Conservation (phyloP, 495 filamentous ascomycete species). For the Jackrogersella minutella region DNA sequence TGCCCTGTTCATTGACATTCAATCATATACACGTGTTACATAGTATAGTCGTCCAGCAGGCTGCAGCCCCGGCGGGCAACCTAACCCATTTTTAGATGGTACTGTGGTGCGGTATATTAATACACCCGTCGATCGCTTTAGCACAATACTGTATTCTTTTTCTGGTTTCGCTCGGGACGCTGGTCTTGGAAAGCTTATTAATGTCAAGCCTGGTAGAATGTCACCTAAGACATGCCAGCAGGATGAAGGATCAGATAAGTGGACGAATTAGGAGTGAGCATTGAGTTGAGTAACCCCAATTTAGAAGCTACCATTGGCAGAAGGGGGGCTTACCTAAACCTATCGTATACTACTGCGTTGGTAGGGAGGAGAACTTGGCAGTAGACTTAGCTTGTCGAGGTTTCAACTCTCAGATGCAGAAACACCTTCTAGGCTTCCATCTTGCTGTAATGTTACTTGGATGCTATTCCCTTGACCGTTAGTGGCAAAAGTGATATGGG, state of each 20-base stretch:
- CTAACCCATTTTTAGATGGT: conserved; percentile 21
- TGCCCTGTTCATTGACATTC: conserved; percentile 3
- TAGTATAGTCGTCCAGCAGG: conserved; percentile 17
- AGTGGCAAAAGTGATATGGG: conserved; percentile 4
- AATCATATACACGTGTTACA: conserved; percentile 25
- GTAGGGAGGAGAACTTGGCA: neutral
- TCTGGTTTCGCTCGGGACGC: neutral
- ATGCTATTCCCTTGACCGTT: conserved; percentile 12
- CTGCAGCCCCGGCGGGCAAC: neutral
- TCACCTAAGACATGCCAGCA: conserved; percentile 14
- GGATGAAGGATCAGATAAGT: conserved; percentile 31
- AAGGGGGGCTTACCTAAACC: conserved; percentile 25
- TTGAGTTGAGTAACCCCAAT: conserved; percentile 15
- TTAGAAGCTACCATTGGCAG: conserved; percentile 22
- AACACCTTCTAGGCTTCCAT: conserved; percentile 7
- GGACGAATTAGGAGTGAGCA: conserved; percentile 13
- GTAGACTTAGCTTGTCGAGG: conserved; percentile 7
- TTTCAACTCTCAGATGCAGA: conserved; percentile 19
- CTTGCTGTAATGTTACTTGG: conserved; percentile 19
- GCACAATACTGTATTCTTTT: neutral
- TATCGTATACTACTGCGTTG: conserved; percentile 19
- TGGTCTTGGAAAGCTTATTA: conserved; percentile 18
- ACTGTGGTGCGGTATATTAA: conserved; percentile 33
- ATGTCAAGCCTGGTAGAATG: conserved; percentile 23
- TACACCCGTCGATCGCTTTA: conserved; percentile 10